Conservation (phyloP, 192 early-diverging fungal genomes). For the Diversispora epigaea region DNA sequence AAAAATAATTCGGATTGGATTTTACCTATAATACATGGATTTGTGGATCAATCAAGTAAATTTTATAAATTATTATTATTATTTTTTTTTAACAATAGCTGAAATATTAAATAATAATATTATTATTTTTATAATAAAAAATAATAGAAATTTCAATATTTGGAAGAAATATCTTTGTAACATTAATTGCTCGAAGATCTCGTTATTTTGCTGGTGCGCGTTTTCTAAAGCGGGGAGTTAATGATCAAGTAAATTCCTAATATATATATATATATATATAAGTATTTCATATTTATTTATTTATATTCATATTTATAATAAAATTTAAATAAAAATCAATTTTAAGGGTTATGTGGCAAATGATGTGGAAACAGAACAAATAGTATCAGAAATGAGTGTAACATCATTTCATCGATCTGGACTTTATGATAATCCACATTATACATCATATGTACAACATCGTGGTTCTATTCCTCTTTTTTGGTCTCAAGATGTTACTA, state of each 20-base stretch:
- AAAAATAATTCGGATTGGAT: constrained; percentile 72
- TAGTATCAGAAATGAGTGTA: constrained; percentile 86
- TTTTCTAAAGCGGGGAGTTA: constrained; percentile 93
- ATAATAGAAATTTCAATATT: constrained; percentile 78
- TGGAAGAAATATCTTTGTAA: constrained; percentile 88
- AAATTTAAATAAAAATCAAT: not conserved
- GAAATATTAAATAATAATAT: not conserved
- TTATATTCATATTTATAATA: not conserved
- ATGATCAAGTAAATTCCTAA: constrained; percentile 64
- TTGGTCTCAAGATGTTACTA: constrained; percentile 93
- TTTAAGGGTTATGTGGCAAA: constrained; percentile 92
- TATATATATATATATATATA: constrained; percentile 7
- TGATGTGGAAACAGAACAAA: constrained; percentile 99
- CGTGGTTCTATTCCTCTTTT: constrained; percentile 94
- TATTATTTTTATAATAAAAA: not conserved
- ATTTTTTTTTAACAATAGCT: not conserved
- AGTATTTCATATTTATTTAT: not conserved
- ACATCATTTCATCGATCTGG: constrained; percentile 79
- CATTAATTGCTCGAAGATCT: constrained; percentile 92
- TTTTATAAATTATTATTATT: not conserved
- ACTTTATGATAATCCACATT: constrained; percentile 64
- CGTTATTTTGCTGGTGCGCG: constrained; percentile 94
- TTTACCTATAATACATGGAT: constrained; percentile 87
- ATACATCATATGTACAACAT: constrained; percentile 96
- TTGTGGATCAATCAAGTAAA: constrained; percentile 94